These are phyloP conservation scores for Kodamaea alishanica DNA, from an alignment of 1,139 yeast genomes.

Conservation along the genomic window DNA sequence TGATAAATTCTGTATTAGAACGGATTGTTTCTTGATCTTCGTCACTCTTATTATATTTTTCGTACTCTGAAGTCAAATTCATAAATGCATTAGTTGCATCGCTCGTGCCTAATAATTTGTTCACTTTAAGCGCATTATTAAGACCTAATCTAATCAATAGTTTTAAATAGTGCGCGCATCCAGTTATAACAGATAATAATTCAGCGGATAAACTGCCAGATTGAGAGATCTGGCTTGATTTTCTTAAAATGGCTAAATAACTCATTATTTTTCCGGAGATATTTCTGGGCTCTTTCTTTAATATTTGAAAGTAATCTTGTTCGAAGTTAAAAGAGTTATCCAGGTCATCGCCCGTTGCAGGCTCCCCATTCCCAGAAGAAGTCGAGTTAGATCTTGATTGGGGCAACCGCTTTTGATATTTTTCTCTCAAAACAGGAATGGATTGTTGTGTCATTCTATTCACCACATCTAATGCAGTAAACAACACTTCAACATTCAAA, in stretches of 20 bases:
- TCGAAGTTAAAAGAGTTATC: slow-evolving; percentile 9
- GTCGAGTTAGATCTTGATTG: slow-evolving; percentile 1
- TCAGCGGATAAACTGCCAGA: slow-evolving; percentile 60
- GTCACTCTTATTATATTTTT: slow-evolving; percentile 20
- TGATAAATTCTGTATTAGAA: slow-evolving; percentile 40
- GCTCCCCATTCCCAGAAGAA: not conserved
- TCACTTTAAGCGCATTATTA: slow-evolving; percentile 66
- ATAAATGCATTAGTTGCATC: slow-evolving; percentile 64
- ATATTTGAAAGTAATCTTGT: slow-evolving; percentile 26
- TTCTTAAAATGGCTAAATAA: slow-evolving; percentile 66
- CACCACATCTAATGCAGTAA: slow-evolving; percentile 67
- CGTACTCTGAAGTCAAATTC: slow-evolving; percentile 48
- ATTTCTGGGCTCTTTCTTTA: slow-evolving; percentile 80
- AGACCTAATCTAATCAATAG: slow-evolving; percentile 79
- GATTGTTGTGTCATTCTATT: slow-evolving; percentile 27
- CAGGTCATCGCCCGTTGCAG: slow-evolving; percentile 9
- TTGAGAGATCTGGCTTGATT: slow-evolving; percentile 42
- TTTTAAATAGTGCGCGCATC: slow-evolving; percentile 90
- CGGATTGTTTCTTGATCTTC: slow-evolving; percentile 8
- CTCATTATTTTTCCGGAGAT: slow-evolving; percentile 78
- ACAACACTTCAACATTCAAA: slow-evolving; percentile 69
- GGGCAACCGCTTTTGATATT: slow-evolving; percentile 5
- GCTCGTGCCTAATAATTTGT: slow-evolving; percentile 54
- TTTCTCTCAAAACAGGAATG: slow-evolving; percentile 12
- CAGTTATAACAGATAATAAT: slow-evolving; percentile 78